Evolutionary conservation across 2,329 filamentous ascomycete species (phyloP).

Genomic region (Microsporum ferrugineum): DNA sequence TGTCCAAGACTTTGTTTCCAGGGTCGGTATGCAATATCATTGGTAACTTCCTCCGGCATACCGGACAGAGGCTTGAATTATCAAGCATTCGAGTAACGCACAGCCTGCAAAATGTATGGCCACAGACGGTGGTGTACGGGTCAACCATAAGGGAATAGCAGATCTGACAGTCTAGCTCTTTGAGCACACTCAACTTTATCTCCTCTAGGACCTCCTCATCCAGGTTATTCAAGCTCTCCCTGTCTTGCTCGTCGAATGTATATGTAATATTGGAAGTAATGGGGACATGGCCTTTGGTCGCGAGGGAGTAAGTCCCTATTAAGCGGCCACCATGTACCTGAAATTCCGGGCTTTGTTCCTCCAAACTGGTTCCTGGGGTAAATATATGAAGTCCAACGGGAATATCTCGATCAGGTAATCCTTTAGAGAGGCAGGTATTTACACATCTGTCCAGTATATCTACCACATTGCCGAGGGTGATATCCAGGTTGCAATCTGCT

Average conservation of each 20-base stretch:
- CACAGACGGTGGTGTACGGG: slow-evolving; percentile 72
- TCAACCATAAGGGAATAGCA: slow-evolving; percentile 75
- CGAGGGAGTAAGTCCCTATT: slow-evolving; percentile 35
- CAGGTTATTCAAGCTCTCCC: slow-evolving; percentile 19
- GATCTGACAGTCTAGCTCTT: slow-evolving; percentile 76
- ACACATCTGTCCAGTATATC: slow-evolving; percentile 41
- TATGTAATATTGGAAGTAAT: slow-evolving; percentile 34
- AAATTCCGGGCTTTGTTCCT: background rate
- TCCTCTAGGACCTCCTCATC: slow-evolving; percentile 45
- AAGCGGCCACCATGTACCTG: background rate
- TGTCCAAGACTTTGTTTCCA: slow-evolving; percentile 52
- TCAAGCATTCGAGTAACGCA: slow-evolving; percentile 68
- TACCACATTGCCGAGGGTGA: slow-evolving; percentile 62
- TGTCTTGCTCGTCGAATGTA: slow-evolving; percentile 19
- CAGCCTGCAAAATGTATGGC: slow-evolving; percentile 76
- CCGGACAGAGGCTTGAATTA: slow-evolving; percentile 65
- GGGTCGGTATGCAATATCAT: slow-evolving; percentile 41
- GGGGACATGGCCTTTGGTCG: slow-evolving; percentile 48
- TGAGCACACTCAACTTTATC: slow-evolving; percentile 50
- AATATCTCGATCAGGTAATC: background rate
- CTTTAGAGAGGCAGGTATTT: slow-evolving; percentile 10
- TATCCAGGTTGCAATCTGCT: slow-evolving; percentile 65
- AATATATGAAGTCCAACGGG: background rate
- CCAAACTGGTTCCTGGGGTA: background rate
- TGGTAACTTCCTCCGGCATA: slow-evolving; percentile 59